phyloP scores from a whole-genome alignment of 371 early-diverging fungal genomes.

The Vairimorpha apis region DNA sequence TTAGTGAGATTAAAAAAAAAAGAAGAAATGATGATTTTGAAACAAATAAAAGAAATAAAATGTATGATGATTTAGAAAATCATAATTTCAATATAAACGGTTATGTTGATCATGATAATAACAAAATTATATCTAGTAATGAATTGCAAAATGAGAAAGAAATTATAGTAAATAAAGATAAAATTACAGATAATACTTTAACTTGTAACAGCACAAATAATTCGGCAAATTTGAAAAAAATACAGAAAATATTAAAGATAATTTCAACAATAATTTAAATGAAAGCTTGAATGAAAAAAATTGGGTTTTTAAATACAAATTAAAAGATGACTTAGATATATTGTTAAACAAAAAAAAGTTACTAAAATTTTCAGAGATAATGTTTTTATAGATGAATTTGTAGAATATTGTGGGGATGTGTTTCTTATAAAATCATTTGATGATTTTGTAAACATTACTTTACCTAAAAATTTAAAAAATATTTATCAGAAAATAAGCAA shows the following conservation, averaged over 20 bases:
- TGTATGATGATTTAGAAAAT: no score
- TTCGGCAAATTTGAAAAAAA: no score
- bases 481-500: constrained; percentile 11
- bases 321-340: constrained; percentile 28
- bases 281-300: background rate
- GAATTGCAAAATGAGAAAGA: background rate
- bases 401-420: constrained; percentile 14
- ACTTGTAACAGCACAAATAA: background rate
- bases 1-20: constrained; percentile 16
- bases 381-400: constrained; percentile 15
- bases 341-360: constrained; percentile 10
- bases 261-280: no score
- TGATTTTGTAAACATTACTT: constrained; percentile 18
- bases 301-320: background rate
- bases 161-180: background rate
- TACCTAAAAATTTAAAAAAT: constrained; percentile 36
- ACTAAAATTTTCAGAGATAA: constrained; percentile 21
- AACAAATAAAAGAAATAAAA: background rate
- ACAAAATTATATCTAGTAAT: background rate
- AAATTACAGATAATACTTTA: background rate
- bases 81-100: no score
- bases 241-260: background rate
- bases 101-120: no score
- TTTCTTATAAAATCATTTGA: constrained; percentile 20
- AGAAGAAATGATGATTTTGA: background rate